These are phyloP conservation scores for Trypanosoma conorhini DNA, from an alignment of 208 protist species.

Conservation along the genomic window DNA sequence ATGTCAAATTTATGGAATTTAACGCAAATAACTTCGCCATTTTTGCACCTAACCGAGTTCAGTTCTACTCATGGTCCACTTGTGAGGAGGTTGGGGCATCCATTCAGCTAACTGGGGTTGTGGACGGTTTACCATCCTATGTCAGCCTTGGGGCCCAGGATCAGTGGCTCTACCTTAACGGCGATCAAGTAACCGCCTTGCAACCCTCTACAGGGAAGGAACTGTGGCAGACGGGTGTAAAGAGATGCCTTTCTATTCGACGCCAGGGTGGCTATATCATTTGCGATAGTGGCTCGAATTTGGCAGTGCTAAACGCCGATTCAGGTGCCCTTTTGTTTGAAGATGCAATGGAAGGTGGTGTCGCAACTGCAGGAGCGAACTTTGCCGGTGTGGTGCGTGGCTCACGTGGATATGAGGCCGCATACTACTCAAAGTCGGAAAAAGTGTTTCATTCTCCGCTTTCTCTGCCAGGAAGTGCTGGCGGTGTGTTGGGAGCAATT, in stretches of 20 bases:
- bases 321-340: background rate
- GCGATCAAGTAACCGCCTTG: background rate
- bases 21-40: slow-evolving; percentile 17
- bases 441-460: slow-evolving; percentile 4
- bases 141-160: slow-evolving; percentile 9
- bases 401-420: slow-evolving; percentile 1
- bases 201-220: slow-evolving; percentile 10
- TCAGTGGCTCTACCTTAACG: slow-evolving; percentile 9
- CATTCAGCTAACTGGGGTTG: background rate
- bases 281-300: slow-evolving; percentile 12
- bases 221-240: slow-evolving; percentile 8
- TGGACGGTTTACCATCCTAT: slow-evolving; percentile 10
- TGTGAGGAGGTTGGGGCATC: slow-evolving; percentile 7
- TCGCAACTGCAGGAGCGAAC: slow-evolving; percentile 4
- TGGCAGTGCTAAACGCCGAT: slow-evolving; percentile 9
- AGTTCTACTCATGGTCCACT: slow-evolving; percentile 23
- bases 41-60: background rate
- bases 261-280: slow-evolving; percentile 9
- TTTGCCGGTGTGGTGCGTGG: slow-evolving; percentile 18
- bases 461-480: background rate
- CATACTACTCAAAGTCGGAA: slow-evolving; percentile 8
- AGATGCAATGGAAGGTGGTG: slow-evolving; percentile 1
- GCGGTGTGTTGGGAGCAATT: slow-evolving; percentile 4
- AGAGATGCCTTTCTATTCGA: slow-evolving; percentile 7
- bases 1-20: slow-evolving; percentile 12